These are phyloP conservation scores for Spathaspora hagerdaliae DNA, from an alignment of 805 yeast genomes.

Conservation along the genomic window DNA sequence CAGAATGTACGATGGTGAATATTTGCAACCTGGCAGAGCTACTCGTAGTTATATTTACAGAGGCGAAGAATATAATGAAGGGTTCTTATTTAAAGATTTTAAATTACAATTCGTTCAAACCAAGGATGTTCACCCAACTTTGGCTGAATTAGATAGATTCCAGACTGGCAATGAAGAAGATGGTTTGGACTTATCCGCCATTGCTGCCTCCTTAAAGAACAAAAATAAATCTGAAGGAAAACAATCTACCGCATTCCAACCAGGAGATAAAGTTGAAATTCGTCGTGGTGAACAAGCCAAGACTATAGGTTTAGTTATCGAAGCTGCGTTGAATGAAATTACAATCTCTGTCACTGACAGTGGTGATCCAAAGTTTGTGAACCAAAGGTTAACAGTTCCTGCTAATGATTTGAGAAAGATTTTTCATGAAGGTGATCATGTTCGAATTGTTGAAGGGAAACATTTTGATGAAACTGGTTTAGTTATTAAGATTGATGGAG, in stretches of 20 bases:
- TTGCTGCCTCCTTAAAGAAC: conserved; percentile 81
- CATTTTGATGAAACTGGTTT: conserved; percentile 93
- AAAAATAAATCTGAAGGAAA: conserved; percentile 24
- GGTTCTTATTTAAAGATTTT: conserved; percentile 82
- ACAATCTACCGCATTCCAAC: conserved; percentile 57
- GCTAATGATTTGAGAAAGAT: conserved; percentile 77
- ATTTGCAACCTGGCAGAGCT: conserved; percentile 61
- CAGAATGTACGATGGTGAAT: conserved; percentile 71
- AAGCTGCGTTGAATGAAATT: conserved; percentile 56
- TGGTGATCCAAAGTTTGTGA: conserved; percentile 53
- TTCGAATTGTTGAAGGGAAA: conserved; percentile 86
- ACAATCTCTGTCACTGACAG: conserved; percentile 47
- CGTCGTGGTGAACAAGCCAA: conserved; percentile 92
- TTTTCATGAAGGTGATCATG: conserved; percentile 91
- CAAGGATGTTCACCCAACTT: conserved; percentile 76
- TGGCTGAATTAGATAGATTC: conserved; percentile 84
- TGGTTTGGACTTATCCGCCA: conserved; percentile 81
- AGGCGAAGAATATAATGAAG: conserved; percentile 87
- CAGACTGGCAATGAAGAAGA: conserved; percentile 72
- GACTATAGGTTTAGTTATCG: conserved; percentile 72
- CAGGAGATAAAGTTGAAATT: conserved; percentile 92
- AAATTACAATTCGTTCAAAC: conserved; percentile 78
- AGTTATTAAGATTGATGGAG: conserved; percentile 76
- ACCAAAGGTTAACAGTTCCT: conserved; percentile 75
- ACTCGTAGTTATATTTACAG: conserved; percentile 64